These are phyloP conservation scores for Sesbania bispinosa DNA, from an alignment of 306 rosid genomes.

Conservation along the genomic window DNA sequence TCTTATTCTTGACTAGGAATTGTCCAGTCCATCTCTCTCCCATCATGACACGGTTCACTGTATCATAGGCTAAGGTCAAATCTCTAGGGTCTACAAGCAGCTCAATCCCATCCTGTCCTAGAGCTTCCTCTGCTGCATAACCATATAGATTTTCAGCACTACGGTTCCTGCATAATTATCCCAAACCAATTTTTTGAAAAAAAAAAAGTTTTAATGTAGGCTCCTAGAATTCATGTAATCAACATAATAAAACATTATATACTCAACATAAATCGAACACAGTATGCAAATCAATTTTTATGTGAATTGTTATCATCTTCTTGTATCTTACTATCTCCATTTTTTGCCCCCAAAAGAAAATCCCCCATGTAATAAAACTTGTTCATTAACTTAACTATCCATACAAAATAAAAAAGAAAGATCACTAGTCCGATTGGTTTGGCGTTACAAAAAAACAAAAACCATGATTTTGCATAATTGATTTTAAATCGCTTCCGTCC, in stretches of 20 bases:
- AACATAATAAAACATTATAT: too few species aligned
- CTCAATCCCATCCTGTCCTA: constrained; percentile 62
- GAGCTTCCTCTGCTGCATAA: constrained; percentile 77
- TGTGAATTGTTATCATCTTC: not conserved
- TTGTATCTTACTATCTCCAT: too few species aligned
- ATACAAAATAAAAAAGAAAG: too few species aligned
- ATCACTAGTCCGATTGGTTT: too few species aligned
- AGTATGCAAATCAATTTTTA: not conserved
- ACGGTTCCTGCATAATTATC: constrained; percentile 71
- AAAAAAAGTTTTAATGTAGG: not conserved
- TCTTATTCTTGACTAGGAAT: constrained; percentile 73
- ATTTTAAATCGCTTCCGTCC: too few species aligned
- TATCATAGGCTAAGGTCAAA: constrained; percentile 44
- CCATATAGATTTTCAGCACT: constrained; percentile 84
- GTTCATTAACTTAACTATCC: too few species aligned
- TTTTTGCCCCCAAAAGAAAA: too few species aligned
- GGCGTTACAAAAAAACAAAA: too few species aligned
- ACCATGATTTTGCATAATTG: too few species aligned
- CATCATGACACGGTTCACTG: constrained; percentile 48
- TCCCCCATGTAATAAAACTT: too few species aligned
- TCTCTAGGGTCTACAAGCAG: constrained; percentile 67
- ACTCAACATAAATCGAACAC: constrained; percentile 8
- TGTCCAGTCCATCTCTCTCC: constrained; percentile 96
- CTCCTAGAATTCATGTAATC: not conserved
- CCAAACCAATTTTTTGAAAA: constrained; percentile 17